Evolutionary conservation across 805 yeast species (phyloP).

Genomic region (Kodamaea fukazawae): DNA sequence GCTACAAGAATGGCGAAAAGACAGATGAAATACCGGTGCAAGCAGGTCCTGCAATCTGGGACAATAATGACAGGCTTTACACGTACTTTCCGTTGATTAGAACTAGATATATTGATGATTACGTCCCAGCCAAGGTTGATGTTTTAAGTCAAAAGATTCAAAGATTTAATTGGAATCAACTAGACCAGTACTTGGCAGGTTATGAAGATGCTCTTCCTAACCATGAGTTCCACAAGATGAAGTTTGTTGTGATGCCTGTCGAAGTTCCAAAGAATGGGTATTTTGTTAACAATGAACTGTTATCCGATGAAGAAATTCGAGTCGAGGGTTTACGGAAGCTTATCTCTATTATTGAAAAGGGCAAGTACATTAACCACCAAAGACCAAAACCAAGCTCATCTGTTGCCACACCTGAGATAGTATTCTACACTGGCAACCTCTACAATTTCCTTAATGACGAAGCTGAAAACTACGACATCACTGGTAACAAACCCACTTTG

Average conservation of each 20-base stretch:
- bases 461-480: slow-evolving; percentile 40
- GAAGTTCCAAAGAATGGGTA: slow-evolving; percentile 58
- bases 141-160: slow-evolving; percentile 52
- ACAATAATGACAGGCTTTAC: neutral
- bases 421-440: slow-evolving; percentile 84
- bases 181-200: slow-evolving; percentile 92
- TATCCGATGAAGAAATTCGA: slow-evolving; percentile 82
- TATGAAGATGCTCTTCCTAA: slow-evolving; percentile 68
- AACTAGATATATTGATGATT: slow-evolving; percentile 73
- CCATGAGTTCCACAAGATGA: slow-evolving; percentile 59
- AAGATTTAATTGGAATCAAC: slow-evolving; percentile 80
- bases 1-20: slow-evolving; percentile 19
- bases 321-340: slow-evolving; percentile 83
- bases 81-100: slow-evolving; percentile 49
- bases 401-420: slow-evolving; percentile 45
- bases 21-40: no score
- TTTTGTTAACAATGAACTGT: slow-evolving; percentile 53
- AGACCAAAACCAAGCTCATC: slow-evolving; percentile 19
- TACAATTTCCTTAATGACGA: slow-evolving; percentile 57
- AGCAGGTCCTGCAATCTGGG: slow-evolving; percentile 1
- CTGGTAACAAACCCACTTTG: slow-evolving; percentile 35
- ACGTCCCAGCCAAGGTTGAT: slow-evolving; percentile 55
- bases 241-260: slow-evolving; percentile 82
- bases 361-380: slow-evolving; percentile 40
- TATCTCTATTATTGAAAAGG: slow-evolving; percentile 59